A percentile compares a stretch with the other conserved stretches of the same genome.
These are phyloP conservation scores for California macrophylla DNA, from an alignment of 441 rosid species.

Conservation along the genomic window DNA sequence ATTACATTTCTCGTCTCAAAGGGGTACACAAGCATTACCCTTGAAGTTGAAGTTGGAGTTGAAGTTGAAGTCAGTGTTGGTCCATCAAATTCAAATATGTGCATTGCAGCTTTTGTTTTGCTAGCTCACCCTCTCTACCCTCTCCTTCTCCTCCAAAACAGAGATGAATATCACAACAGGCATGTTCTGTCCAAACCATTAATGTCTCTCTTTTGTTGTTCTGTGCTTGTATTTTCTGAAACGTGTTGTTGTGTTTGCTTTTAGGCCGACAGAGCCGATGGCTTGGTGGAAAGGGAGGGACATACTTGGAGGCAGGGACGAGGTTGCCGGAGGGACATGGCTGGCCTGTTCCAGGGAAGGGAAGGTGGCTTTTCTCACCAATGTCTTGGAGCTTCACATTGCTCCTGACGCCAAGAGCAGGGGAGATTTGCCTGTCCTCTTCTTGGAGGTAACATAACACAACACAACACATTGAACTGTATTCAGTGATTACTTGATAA, in stretches of 20 bases:
- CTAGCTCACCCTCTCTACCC: conserved; percentile 60
- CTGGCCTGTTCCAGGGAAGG: conserved; percentile 55
- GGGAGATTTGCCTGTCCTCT: conserved; percentile 56
- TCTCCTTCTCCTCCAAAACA: conserved; percentile 48
- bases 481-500: too few species aligned
- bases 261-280: conserved; percentile 45
- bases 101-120: conserved; percentile 59
- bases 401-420: conserved; percentile 41
- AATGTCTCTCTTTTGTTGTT: background rate
- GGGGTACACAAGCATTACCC: background rate
- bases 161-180: conserved; percentile 67
- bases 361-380: conserved; percentile 53
- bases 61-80: background rate
- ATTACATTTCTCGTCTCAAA: background rate
- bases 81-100: conserved; percentile 37
- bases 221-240: background rate
- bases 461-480: too few species aligned
- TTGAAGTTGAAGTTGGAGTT: background rate
- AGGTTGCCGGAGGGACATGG: conserved; percentile 65
- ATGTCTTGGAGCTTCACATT: conserved; percentile 49
- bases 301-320: conserved; percentile 54
- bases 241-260: background rate
- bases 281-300: conserved; percentile 54
- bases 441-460: conserved; percentile 52
- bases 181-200: background rate